Base-by-base conservation (phyloP, 2,329 filamentous ascomycete genomes). In the Xylariaceae sp. region DNA sequence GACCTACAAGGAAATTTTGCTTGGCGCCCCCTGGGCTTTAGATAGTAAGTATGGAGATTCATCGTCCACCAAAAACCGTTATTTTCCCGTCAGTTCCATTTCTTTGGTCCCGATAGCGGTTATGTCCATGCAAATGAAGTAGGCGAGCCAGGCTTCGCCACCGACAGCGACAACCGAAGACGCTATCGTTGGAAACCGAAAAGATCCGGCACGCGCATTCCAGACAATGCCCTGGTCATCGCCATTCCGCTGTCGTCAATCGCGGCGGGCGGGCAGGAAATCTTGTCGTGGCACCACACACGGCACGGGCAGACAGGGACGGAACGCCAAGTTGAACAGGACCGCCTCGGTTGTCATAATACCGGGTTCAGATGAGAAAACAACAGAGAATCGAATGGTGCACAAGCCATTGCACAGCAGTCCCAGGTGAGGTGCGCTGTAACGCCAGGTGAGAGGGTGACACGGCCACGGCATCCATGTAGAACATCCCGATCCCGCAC, bases 331-430 rank as follows among this genome's bases (percentile, higher is more conserved):
- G 46, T 49, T 29, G 34, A 34, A 47, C 29, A 37, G 6, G 40
- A 51, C 50, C 12, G 16, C 15, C 21, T 42, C 40, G 12, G 3
- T 4, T n/a, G 4, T 42, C 13, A 44, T 47, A 41, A 29, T 49
- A 30, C 45, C 18, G 41, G 46, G 46, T 51, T 47, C 29, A 26
- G 30, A 50, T 13, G 19, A 42, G 41, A 26, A 19, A 47, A 2
- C 3, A n/a, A 40, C 5, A 26, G 48, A 22, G 26, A 40, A 41
- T 39, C 36, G 45, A 18, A 54, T 40, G 32, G 36, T 21, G 22
- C 22, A 37, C 26, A 26, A 40, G 39, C 46, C 40, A 54, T 53
- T 39, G 42, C 53, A 58, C 56, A 45, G 47, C 53, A 56, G 49
- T 32, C 37, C 15, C 21, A 53, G 50, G 30, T 37, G 40, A 45